Percentiles rank a stretch among this genome's conserved stretches.
phyloP scores from a whole-genome alignment of 1,284 basidiomycete species.

The Ceratorhiza oryzae-sativae region DNA sequence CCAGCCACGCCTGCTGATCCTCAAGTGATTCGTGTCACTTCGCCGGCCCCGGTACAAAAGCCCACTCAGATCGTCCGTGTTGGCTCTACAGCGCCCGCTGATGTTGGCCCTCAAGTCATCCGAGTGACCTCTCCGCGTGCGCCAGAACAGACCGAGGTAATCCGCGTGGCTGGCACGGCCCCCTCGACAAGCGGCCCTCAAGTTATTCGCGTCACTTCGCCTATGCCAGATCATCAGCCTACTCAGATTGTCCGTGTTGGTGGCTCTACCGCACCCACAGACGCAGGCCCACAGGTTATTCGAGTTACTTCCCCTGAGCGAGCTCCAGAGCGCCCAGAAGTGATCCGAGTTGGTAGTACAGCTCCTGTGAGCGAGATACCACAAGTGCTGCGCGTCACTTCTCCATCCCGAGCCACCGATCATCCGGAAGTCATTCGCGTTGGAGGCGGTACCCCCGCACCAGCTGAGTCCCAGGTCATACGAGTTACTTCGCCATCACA shows the following conservation, averaged over 20 bases:
- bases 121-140: conserved; percentile 26
- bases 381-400: conserved; percentile 17
- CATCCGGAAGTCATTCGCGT: conserved; percentile 15
- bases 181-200: conserved; percentile 11
- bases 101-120: conserved; percentile 35
- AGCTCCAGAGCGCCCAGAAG: background rate
- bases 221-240: conserved; percentile 24
- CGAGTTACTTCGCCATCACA: conserved; percentile 26
- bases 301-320: conserved; percentile 10
- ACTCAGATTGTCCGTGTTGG: conserved; percentile 38
- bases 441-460: background rate
- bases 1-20: conserved; percentile 5
- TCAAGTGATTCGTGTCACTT: conserved; percentile 30
- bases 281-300: conserved; percentile 30
- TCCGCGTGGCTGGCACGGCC: conserved; percentile 35
- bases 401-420: background rate
- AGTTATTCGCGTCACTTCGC: conserved; percentile 37
- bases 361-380: background rate
- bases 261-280: conserved; percentile 10
- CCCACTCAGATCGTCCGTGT: conserved; percentile 24
- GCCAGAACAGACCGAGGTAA: conserved; percentile 29
- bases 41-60: conserved; percentile 11
- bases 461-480: conserved; percentile 15
- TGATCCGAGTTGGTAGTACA: background rate
- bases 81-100: background rate